These are phyloP conservation scores for Parmelia sp. DNA, from an alignment of 495 filamentous ascomycete species.

Conservation along the genomic window DNA sequence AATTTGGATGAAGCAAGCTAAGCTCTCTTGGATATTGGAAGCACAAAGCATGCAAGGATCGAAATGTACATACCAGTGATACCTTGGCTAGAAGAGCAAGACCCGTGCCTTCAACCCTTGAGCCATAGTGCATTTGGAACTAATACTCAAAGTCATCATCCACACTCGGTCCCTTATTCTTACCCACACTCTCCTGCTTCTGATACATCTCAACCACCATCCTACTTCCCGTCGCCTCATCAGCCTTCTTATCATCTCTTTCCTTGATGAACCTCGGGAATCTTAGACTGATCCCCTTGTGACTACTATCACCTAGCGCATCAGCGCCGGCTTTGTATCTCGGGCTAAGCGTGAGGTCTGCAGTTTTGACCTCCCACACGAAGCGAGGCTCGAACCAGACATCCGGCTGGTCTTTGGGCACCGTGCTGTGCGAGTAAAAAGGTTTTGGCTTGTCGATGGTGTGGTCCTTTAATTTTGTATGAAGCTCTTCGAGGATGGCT, in stretches of 20 bases:
- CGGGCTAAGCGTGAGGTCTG: constrained; percentile 87
- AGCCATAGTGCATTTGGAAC: neutral
- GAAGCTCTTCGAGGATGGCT: constrained; percentile 71
- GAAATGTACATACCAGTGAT: constrained; percentile 15
- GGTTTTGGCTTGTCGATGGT: constrained; percentile 88
- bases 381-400: constrained; percentile 94
- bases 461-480: constrained; percentile 60
- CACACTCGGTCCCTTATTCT: constrained; percentile 67
- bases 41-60: constrained; percentile 1
- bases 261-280: constrained; percentile 89
- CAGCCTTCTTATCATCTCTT: constrained; percentile 89
- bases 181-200: constrained; percentile 79
- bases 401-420: constrained; percentile 87
- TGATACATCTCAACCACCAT: constrained; percentile 95
- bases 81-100: neutral
- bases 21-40: neutral
- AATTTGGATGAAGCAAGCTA: neutral
- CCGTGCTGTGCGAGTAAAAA: constrained; percentile 79
- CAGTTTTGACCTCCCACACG: constrained; percentile 97
- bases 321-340: constrained; percentile 77
- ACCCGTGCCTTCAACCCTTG: neutral
- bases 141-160: constrained; percentile 99
- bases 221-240: constrained; percentile 74
- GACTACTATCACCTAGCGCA: constrained; percentile 50
- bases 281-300: constrained; percentile 79